Base-by-base conservation (phyloP, 2,329 filamentous ascomycete species). In the Sclerotinia minor region DNA sequence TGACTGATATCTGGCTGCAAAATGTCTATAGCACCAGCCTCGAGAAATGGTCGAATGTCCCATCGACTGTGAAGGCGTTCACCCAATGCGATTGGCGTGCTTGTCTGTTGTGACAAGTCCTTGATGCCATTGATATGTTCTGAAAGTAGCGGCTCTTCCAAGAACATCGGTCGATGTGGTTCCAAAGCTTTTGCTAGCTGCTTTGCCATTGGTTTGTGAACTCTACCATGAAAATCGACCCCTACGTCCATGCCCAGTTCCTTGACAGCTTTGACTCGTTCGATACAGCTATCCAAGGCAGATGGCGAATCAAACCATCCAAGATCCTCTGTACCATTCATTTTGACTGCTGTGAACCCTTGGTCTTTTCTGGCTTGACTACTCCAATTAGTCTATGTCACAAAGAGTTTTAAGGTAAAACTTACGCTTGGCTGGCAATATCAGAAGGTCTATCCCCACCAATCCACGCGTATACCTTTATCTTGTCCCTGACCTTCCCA, bases 121-220 rank as follows among this genome's bases (percentile, higher is more conserved):
- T 86, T 89, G 74, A 92, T 87, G 80, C 69, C 74, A 5, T 71
- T 72, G n/a, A 71, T 65, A 68, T 92, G 88, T 74, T 93, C 90
- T 0, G 85, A 89, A 0, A 92, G 82, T 2, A 92, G 79, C 0
- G 89, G 89, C 72, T 92, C 90, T 75, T 92, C 90, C 54, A 93
- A 87, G 76, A 92, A 93, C n/a, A 93, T 79, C 0, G 90, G 90
- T 1, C 82, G 82, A 71, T 91, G 83, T 0, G 89, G 89, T 70
- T 89, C 89, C 0, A 93, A 81, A 0, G 84, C 82, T 68, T 84
- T 84, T 1, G 88, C 89, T 2, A 94, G 83, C 72, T 93, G 90
- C 72, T 91, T 92, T 0, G 90, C 90, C 89, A 93, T 93, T n/a
- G 89, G 88, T 70, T 89, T 89, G 78, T 93, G 90, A 0, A 92